phyloP scores from a whole-genome alignment of 495 filamentous ascomycete species.

The Platismatia glauca region DNA sequence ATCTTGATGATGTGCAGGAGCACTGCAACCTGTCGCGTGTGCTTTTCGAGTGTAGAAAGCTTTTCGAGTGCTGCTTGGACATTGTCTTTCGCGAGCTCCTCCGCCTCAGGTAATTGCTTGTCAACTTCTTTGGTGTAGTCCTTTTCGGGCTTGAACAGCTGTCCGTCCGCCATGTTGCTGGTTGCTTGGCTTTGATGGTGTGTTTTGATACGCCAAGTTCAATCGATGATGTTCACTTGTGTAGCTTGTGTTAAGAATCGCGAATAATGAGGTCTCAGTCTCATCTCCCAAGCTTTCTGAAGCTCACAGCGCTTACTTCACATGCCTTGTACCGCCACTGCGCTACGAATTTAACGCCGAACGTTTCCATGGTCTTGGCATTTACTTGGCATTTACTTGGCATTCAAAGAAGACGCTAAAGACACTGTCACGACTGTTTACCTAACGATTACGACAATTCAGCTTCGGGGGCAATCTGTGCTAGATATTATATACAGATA shows the following conservation, averaged over 20 bases:
- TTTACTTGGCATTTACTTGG: neutral
- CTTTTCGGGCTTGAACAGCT: conserved; percentile 58
- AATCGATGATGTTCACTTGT: neutral
- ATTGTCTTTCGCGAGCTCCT: conserved; percentile 80
- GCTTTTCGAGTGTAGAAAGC: conserved; percentile 83
- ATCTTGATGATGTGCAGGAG: neutral
- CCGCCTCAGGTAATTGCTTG: conserved; percentile 77
- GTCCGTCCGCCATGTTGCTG: conserved; percentile 47
- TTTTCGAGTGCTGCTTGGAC: conserved; percentile 84
- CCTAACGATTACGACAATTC: no score
- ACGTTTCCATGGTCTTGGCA: conserved; percentile 7
- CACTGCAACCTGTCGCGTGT: conserved; percentile 74
- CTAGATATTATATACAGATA: no score
- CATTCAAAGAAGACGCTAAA: no score
- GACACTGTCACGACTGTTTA: no score
- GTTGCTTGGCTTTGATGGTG: neutral
- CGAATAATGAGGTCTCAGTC: no score
- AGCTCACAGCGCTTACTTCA: conserved; percentile 2
- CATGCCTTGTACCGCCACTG: no score
- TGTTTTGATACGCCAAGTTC: neutral
- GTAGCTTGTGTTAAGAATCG: neutral
- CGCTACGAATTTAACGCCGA: neutral
- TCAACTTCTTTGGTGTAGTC: conserved; percentile 87
- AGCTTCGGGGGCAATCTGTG: no score
- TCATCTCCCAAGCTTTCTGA: neutral